Conservation (phyloP, 306 rosid genomes). For the Medicago arabica region DNA sequence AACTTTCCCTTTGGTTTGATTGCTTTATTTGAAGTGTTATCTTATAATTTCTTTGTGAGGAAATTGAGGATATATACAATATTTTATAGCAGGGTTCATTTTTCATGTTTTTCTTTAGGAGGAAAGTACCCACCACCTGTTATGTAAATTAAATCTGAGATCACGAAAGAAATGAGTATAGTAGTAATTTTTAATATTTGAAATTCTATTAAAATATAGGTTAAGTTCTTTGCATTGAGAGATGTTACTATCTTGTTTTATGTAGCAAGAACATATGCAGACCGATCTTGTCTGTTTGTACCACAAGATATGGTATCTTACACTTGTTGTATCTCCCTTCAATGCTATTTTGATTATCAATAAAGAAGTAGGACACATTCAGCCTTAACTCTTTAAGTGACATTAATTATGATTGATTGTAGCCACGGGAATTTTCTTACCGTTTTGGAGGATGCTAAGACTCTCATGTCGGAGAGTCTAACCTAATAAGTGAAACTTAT, state of each 20-base stretch:
- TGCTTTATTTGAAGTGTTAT: conserved; percentile 28
- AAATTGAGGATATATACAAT: neutral
- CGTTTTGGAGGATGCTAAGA: neutral
- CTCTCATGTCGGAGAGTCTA: neutral
- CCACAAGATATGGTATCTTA: neutral
- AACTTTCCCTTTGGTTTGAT: conserved; percentile 5
- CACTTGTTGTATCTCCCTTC: neutral
- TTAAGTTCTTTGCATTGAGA: neutral
- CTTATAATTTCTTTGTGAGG: neutral
- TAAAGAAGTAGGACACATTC: neutral
- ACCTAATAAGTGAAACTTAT: neutral
- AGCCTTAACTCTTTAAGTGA: conserved; percentile 5
- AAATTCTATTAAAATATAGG: neutral
- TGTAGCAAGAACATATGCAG: neutral
- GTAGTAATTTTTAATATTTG: neutral
- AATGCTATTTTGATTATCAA: neutral
- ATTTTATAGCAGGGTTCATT: conserved; percentile 7
- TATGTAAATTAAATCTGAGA: neutral
- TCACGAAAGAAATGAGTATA: neutral
- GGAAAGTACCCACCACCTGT: conserved; percentile 5
- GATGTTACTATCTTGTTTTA: neutral
- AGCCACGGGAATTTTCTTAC: neutral
- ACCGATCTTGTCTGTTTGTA: neutral
- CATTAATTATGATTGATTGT: conserved; percentile 6
- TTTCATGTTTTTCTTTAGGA: conserved; percentile 10